Evolutionary conservation across 2,329 filamentous ascomycete species (phyloP).

Genomic region (Grosmannia clavigera): DNA sequence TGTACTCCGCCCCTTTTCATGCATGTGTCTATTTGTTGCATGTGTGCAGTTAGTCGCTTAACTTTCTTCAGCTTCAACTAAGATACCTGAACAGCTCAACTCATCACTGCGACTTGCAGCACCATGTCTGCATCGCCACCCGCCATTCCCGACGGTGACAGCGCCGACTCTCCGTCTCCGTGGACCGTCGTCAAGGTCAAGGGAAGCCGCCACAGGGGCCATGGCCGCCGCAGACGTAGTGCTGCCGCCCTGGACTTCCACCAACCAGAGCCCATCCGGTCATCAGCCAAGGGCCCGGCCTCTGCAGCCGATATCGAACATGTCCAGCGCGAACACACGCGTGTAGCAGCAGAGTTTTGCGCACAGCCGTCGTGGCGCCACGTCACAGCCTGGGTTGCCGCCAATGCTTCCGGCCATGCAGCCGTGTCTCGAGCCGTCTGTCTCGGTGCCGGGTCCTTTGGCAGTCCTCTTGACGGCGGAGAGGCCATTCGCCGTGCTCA

Average conservation of each 20-base stretch:
- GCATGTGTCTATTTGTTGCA: too few species aligned
- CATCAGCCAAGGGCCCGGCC: background rate
- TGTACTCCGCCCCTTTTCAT: too few species aligned
- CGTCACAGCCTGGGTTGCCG: constrained; percentile 23
- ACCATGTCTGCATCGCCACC: background rate
- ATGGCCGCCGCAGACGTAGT: background rate
- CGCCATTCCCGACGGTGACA: background rate
- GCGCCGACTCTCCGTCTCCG: background rate
- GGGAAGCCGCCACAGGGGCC: background rate
- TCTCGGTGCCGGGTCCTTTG: constrained; percentile 43
- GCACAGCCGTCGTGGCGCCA: constrained; percentile 16
- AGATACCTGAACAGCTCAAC: too few species aligned
- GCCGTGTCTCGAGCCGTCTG: constrained; percentile 34
- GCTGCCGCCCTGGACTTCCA: background rate
- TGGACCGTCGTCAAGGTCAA: background rate
- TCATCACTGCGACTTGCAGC: too few species aligned
- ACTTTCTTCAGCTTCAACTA: too few species aligned
- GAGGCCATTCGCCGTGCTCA: constrained; percentile 33
- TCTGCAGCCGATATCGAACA: constrained; percentile 3
- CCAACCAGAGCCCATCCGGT: background rate
- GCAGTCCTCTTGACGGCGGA: constrained; percentile 35
- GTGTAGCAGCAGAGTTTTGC: constrained; percentile 13
- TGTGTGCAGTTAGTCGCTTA: too few species aligned
- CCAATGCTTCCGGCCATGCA: constrained; percentile 12
- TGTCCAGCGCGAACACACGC: constrained; percentile 15